Base-by-base conservation (phyloP, 2,329 filamentous ascomycete genomes). In the Trichothecium roseum region DNA sequence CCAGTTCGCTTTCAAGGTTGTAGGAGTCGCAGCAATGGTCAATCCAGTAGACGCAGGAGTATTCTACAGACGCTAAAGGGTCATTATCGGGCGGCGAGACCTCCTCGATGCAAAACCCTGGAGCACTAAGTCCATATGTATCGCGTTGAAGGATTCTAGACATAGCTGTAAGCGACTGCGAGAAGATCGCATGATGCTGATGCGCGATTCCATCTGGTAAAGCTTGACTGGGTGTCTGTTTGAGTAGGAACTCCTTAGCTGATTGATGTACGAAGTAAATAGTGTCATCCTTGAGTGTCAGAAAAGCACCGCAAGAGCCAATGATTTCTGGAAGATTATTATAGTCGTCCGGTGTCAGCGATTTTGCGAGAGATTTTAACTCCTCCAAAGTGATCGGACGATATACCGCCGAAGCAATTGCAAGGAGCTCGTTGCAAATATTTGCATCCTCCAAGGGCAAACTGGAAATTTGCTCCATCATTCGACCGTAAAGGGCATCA, bases 251-350 rank as follows among this genome's bases (percentile, higher is more conserved):
- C 14, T 67, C 62, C 40, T 64, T 63, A 0, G 60, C 64, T 4
- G 62, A 66, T 37, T 63, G 55, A 39, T 67, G 60, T 1, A 66
- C 50, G 39, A 63, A 55, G 31, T 47, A 55, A 6, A 66, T 31
- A 1, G 20, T 40, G 2, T 28, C 38, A 1, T 56, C 33, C 24
- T 45, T 46, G 24, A 60, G n/a, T 2, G 49, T 59, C 1, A 67
- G 43, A 34, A 66, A 62, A 6, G 57, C 67, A 14, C 59, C 54
- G 40, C 56, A 64, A 12, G 37, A 22, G 13, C 39, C 30, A n/a
- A 64, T 43, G n/a, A 60, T 41, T 4, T 54, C 38, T 18, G 29
- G 20, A 5, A 54, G n/a, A 7, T 35, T 35, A 4, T 45, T 35
- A 24, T 26, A 8, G 29, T 49, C 39, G 15, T 34, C 27, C 8